Evolutionary conservation across 192 early-diverging fungal genomes (phyloP), one percentile per base, ranked within the genome.

Genomic region (Kappamyces sp.): DNA sequence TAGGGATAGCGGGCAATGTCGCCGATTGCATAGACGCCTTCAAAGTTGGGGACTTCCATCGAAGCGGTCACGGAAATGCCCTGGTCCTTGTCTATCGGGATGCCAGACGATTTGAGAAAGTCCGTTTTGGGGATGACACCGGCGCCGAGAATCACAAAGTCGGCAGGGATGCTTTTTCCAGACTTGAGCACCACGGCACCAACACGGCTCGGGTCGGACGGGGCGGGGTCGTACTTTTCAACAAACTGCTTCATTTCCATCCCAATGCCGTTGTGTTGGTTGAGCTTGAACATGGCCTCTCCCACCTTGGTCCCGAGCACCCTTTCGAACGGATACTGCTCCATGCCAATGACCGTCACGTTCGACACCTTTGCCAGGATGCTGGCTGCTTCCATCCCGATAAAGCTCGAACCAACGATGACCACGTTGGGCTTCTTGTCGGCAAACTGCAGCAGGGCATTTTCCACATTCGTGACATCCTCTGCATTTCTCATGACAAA

Each of bases 311-410:
- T 31, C 8, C 81, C 81, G 15, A 84, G 68, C 7, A 79, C 73
- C 11, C 70, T 45, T 51, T 74, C 66, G 54, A 84, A 77, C 7
- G 81, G 81, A 54, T 54, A 54, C 54, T 70, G 67, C 43, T 79
- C 76, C 67, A 73, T 70, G n/a, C 78, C 78, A 59, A 83, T 67
- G 1, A 84, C 77, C 3, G 73, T 71, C n/a, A 79, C 75, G n/a
- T 65, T 67, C 2, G 55, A 63, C 33, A 65, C 60, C 58, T 72
- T 67, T 0, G 70, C 64, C 12, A 72, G 62, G 22, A 77, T 60
- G 7, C 75, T 45, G 5, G 77, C 79, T 5, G 75, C 49, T 59
- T 84, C 82, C 77, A 84, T 71, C 9, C 82, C 79, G 63, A 84
- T 82, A 57, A 82, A 84, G 32, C 71, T 70, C 36, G 79, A 79